Evolutionary conservation across 805 yeast species (phyloP), one percentile per base, ranked within the genome.

Genomic region (Phaffomyces opuntiae): DNA sequence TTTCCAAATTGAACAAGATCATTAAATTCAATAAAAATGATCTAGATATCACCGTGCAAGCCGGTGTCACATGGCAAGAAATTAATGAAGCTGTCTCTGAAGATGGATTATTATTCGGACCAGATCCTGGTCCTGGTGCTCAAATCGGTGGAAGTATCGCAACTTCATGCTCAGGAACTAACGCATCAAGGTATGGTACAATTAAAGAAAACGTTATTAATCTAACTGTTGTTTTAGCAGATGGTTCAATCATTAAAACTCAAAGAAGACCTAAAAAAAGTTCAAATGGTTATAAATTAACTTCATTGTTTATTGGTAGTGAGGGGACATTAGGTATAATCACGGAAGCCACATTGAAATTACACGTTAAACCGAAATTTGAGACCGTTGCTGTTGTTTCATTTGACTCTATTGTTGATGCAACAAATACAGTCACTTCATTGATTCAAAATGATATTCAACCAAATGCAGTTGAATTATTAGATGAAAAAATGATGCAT

Each of bases 121-220:
- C 84, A 13, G 90, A 84, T 57, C 78, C 78, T 3, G 89, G 88
- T 34, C 88, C 90, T 17, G 87, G 87, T 40, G 91, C 90, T 3
- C 70, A 78, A 46, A 78, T 84, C 44, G 85, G 87, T 31, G 93
- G 93, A 2, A 81, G 82, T 75, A 77, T 80, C 38, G 83, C 82
- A n/a, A 82, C 86, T 36, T 80, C 83, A 33, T 83, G 90, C 47
- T 82, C 89, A 1, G 93, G 93, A 4, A 81, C 90, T 8, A 81
- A 83, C 52, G 89, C 90, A 11, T 76, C 77, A 24, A 62, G 84
- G 38, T 85, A 82, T 54, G 93, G 93, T 17, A 85, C 90, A n/a
- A 82, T 83, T 78, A 77, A 80, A 57, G 87, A 84, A 61, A 79
- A 82, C 56, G 78, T 82, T 1, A 63, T 83, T 26, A 74, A 74